Evolutionary conservation across 2,329 filamentous ascomycete species (phyloP).

Genomic region (Metarhizium album): DNA sequence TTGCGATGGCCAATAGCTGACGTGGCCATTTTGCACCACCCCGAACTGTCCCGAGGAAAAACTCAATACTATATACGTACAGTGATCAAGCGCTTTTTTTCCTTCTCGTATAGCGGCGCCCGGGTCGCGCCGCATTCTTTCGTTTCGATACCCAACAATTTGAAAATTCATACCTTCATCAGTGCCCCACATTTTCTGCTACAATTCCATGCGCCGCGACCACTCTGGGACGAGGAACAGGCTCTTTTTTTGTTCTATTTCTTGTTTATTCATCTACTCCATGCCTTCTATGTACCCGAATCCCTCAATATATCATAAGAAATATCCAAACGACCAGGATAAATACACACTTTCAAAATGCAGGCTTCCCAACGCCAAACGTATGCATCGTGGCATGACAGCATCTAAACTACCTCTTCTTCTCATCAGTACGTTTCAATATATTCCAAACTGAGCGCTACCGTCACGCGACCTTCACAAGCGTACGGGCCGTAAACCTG

Average conservation of each 20-base stretch:
- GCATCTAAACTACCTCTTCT: neutral
- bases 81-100: too few species aligned
- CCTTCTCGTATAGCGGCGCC: too few species aligned
- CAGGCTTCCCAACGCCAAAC: conserved; percentile 2
- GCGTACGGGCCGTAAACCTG: conserved; percentile 9
- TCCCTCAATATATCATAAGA: conserved; percentile 10
- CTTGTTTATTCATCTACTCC: conserved; percentile 1
- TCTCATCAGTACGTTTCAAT: neutral
- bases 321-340: conserved; percentile 3
- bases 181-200: neutral
- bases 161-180: neutral
- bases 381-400: neutral
- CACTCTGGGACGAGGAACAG: neutral
- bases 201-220: too few species aligned
- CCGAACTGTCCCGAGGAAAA: too few species aligned
- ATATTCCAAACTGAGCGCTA: conserved; percentile 4
- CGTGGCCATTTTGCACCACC: too few species aligned
- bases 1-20: too few species aligned
- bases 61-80: too few species aligned
- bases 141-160: neutral
- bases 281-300: conserved; percentile 10
- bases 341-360: conserved; percentile 10
- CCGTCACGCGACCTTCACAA: conserved; percentile 1
- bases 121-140: neutral
- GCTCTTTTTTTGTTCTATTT: neutral